A percentile compares a stretch with the other conserved stretches of the same genome.
These are phyloP conservation scores for Tremellales sp. DNA, from an alignment of 1,284 basidiomycete genomes.

Conservation along the genomic window DNA sequence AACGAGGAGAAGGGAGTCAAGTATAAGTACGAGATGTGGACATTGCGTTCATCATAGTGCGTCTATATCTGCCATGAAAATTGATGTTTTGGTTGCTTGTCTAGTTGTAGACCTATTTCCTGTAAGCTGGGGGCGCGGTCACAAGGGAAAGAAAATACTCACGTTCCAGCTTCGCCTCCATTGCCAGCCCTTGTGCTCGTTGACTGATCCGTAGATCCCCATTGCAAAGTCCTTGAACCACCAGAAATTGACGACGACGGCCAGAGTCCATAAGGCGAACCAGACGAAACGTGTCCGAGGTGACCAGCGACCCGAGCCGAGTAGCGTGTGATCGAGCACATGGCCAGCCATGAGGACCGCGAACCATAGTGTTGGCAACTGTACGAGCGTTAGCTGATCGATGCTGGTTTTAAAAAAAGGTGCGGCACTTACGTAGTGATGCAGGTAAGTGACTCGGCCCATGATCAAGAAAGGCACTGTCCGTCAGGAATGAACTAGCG, in stretches of 20 bases:
- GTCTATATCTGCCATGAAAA: no score
- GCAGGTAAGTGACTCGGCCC: constrained; percentile 64
- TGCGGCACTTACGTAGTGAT: constrained; percentile 45
- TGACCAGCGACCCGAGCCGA: constrained; percentile 61
- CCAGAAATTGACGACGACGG: constrained; percentile 78
- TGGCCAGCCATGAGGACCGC: constrained; percentile 87
- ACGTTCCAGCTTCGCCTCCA: constrained; percentile 60
- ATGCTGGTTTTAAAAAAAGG: constrained; percentile 50
- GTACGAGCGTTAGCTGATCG: constrained; percentile 1
- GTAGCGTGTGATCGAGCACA: constrained; percentile 86
- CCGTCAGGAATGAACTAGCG: constrained; percentile 2
- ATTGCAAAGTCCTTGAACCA: constrained; percentile 89
- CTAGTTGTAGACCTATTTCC: no score
- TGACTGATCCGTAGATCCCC: constrained; percentile 80
- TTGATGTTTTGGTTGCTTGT: no score
- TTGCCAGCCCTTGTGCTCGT: constrained; percentile 67
- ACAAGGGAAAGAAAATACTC: no score
- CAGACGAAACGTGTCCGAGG: constrained; percentile 63
- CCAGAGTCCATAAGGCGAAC: constrained; percentile 61
- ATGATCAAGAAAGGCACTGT: constrained; percentile 91
- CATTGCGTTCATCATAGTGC: no score
- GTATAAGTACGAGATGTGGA: constrained; percentile 94
- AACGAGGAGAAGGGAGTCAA: constrained; percentile 74
- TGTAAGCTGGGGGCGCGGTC: no score
- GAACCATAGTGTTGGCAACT: constrained; percentile 95